phyloP scores from a whole-genome alignment of 2,329 filamentous ascomycete genomes.

The Botryotinia calthae region DNA sequence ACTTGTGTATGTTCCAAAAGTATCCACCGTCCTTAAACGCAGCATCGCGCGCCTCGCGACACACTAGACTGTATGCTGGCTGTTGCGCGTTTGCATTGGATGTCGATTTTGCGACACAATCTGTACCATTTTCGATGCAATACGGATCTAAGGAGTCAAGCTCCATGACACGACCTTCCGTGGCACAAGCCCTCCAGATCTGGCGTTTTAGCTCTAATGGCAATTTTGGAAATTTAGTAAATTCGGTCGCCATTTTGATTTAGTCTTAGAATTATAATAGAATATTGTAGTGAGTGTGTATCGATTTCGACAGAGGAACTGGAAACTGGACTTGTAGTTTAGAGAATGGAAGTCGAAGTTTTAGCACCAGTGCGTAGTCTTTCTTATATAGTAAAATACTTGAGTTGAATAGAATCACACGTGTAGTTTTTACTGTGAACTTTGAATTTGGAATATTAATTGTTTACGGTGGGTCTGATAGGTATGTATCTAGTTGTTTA shows the following conservation, averaged over 20 bases:
- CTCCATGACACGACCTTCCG: background rate
- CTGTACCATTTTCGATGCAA: too few relatives aligned
- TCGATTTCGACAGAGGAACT: too few relatives aligned
- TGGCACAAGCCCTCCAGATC: background rate
- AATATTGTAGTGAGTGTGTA: too few relatives aligned
- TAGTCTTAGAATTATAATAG: too few relatives aligned
- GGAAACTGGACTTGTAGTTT: too few relatives aligned
- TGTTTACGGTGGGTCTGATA: too few relatives aligned
- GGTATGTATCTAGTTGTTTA: too few relatives aligned
- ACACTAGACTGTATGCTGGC: background rate
- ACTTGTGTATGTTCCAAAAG: background rate
- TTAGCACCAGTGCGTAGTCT: too few relatives aligned
- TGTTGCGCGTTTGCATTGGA: background rate
- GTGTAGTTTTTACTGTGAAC: fast-evolving
- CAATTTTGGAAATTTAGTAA: background rate
- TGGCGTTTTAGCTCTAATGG: background rate
- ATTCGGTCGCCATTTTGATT: background rate
- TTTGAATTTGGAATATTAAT: too few relatives aligned
- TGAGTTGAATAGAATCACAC: background rate
- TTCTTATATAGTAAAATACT: background rate
- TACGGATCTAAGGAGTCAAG: too few relatives aligned
- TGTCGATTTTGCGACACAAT: too few relatives aligned
- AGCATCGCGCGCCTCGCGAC: background rate
- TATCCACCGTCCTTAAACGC: background rate
- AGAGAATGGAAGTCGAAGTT: too few relatives aligned